Conservation (phyloP, 768 basidiomycete species). For the Lentinula sp. region DNA sequence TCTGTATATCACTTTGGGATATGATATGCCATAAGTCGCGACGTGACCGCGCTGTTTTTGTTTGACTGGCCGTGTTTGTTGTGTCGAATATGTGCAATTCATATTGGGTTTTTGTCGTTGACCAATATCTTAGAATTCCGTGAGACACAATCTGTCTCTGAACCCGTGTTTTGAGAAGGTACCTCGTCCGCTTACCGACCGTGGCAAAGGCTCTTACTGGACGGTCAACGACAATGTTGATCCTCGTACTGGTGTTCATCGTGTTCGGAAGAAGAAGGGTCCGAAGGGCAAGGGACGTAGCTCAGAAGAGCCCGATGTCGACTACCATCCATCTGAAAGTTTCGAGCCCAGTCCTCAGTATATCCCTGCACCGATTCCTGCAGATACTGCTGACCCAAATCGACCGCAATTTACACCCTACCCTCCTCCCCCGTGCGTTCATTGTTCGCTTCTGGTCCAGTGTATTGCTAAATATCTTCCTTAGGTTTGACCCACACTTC, state of each 20-base stretch:
- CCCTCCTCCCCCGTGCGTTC: slow-evolving; percentile 56
- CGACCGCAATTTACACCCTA: slow-evolving; percentile 53
- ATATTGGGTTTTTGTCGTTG: slow-evolving; percentile 4
- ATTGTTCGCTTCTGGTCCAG: slow-evolving; percentile 5
- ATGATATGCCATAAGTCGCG: neutral
- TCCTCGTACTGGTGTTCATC: slow-evolving; percentile 83
- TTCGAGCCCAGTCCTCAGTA: slow-evolving; percentile 58
- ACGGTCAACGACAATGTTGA: slow-evolving; percentile 88
- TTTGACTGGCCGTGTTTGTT: slow-evolving; percentile 62
- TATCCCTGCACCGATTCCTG: slow-evolving; percentile 49
- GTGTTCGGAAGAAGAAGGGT: slow-evolving; percentile 82
- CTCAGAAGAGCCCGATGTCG: slow-evolving; percentile 47
- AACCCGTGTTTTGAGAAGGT: slow-evolving; percentile 92
- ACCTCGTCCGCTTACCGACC: slow-evolving; percentile 84
- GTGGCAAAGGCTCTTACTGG: slow-evolving; percentile 91
- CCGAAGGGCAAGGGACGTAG: slow-evolving; percentile 47
- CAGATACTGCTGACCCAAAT: slow-evolving; percentile 57
- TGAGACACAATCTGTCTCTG: slow-evolving; percentile 84
- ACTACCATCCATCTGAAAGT: slow-evolving; percentile 53
- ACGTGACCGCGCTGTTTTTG: slow-evolving; percentile 53
- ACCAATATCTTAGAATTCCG: slow-evolving; percentile 61
- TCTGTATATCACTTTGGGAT: neutral
- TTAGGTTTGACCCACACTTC: slow-evolving; percentile 71
- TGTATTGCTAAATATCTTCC: neutral
- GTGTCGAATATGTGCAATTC: slow-evolving; percentile 29